These are phyloP conservation scores for Linanthus parryae DNA, from an alignment of 148 eudicot species.

Conservation along the genomic window DNA sequence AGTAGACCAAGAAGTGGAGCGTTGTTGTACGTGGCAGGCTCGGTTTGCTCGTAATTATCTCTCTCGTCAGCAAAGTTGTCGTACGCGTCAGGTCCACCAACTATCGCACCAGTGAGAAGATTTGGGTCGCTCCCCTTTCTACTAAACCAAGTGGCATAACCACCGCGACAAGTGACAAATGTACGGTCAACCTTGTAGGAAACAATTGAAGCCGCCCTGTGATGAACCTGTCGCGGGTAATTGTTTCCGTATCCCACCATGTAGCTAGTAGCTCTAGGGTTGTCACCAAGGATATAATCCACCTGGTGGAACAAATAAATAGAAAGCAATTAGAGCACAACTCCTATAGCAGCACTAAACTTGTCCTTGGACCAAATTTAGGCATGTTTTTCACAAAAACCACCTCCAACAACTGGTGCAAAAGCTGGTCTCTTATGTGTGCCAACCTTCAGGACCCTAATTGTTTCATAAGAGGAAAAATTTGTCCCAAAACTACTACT, in stretches of 20 bases:
- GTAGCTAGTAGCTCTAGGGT: slow-evolving; percentile 98
- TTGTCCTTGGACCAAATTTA: no score
- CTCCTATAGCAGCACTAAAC: no score
- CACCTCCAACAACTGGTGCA: no score
- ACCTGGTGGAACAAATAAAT: slow-evolving; percentile 34
- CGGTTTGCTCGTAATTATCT: slow-evolving; percentile 95
- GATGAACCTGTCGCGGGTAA: slow-evolving; percentile 88
- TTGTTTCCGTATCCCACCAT: slow-evolving; percentile 97
- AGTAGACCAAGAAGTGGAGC: slow-evolving; percentile 89
- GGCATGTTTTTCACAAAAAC: no score
- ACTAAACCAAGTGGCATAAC: slow-evolving; percentile 90
- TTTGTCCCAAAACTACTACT: no score
- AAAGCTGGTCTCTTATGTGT: no score
- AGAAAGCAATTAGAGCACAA: no score
- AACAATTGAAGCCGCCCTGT: slow-evolving; percentile 86
- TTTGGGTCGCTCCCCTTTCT: slow-evolving; percentile 85
- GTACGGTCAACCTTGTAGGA: slow-evolving; percentile 67
- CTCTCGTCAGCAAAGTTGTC: slow-evolving; percentile 95
- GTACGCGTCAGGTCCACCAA: slow-evolving; percentile 97
- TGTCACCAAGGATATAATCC: slow-evolving; percentile 97
- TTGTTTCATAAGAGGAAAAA: no score
- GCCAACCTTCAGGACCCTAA: no score
- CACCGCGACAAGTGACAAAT: slow-evolving; percentile 81
- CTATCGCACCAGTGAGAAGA: slow-evolving; percentile 78
- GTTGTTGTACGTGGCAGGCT: slow-evolving; percentile 97